Evolutionary conservation across 768 basidiomycete genomes (phyloP).

Genomic region (Suillus americanus): DNA sequence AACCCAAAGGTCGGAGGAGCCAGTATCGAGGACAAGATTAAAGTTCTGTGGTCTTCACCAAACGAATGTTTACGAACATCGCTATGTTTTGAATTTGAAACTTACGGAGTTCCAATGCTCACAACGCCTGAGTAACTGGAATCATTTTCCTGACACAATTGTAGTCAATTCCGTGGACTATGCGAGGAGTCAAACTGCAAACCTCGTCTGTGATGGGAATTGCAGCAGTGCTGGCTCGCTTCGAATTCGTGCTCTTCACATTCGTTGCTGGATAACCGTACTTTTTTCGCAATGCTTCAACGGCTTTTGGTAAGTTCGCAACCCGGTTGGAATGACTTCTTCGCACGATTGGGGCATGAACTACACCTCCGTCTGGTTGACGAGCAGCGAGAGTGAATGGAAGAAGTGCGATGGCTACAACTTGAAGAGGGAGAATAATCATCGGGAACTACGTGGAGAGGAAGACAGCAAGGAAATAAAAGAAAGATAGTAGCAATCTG

Average conservation of each 20-base stretch:
- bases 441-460: constrained; percentile 1
- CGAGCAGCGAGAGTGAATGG: constrained; percentile 31
- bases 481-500: neutral
- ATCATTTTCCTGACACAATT: constrained; percentile 45
- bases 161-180: neutral
- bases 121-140: constrained; percentile 58
- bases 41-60: constrained; percentile 60
- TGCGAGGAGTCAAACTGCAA: constrained; percentile 7
- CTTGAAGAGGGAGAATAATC: constrained; percentile 29
- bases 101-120: constrained; percentile 64
- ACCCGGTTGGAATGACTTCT: constrained; percentile 34
- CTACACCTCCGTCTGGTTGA: constrained; percentile 10
- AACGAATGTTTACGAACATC: neutral
- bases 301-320: constrained; percentile 35
- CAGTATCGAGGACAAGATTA: constrained; percentile 86
- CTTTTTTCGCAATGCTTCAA: constrained; percentile 45
- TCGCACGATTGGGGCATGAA: constrained; percentile 47
- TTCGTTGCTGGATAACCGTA: constrained; percentile 37
- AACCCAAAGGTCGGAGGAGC: constrained; percentile 90
- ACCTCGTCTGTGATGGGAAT: constrained; percentile 55
- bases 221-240: constrained; percentile 34
- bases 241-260: constrained; percentile 4
- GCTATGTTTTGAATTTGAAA: constrained; percentile 13
- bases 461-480: neutral
- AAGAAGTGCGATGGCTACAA: constrained; percentile 29